phyloP scores from a whole-genome alignment of 371 early-diverging fungal genomes.

The Circinella minor region DNA sequence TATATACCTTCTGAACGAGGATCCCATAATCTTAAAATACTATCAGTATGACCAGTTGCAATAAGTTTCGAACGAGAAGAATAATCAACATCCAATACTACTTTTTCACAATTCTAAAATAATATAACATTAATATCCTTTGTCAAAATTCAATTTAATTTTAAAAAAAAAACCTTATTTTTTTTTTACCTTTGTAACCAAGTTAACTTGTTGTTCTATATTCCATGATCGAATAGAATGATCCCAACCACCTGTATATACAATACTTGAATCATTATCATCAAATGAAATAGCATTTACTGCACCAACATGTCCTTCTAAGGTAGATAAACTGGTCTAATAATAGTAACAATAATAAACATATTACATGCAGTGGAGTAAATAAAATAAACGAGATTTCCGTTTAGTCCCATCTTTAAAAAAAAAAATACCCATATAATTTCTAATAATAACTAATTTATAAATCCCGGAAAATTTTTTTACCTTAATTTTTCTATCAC shows the following conservation, averaged over 20 bases:
- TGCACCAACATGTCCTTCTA: conserved; percentile 84
- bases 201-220: conserved; percentile 72
- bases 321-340: conserved; percentile 48
- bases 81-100: conserved; percentile 76
- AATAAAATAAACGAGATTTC: neutral
- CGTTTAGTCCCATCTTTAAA: neutral
- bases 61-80: conserved; percentile 70
- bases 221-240: conserved; percentile 94
- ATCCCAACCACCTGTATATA: conserved; percentile 93
- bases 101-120: conserved; percentile 85
- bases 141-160: conserved; percentile 30
- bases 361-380: too few relatives aligned
- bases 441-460: neutral
- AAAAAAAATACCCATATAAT: neutral
- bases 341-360: neutral
- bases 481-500: conserved; percentile 55
- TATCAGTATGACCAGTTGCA: conserved; percentile 90
- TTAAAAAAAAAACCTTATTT: conserved; percentile 57
- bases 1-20: conserved; percentile 71
- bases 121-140: neutral
- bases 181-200: conserved; percentile 78
- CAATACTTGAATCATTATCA: conserved; percentile 48
- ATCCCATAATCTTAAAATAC: conserved; percentile 86
- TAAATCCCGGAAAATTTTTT: too few relatives aligned
- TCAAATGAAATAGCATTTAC: conserved; percentile 78